A percentile compares a stretch with the other conserved stretches of the same genome.
phyloP scores from a whole-genome alignment of 805 yeast species.

The Kuraishia floccosa region DNA sequence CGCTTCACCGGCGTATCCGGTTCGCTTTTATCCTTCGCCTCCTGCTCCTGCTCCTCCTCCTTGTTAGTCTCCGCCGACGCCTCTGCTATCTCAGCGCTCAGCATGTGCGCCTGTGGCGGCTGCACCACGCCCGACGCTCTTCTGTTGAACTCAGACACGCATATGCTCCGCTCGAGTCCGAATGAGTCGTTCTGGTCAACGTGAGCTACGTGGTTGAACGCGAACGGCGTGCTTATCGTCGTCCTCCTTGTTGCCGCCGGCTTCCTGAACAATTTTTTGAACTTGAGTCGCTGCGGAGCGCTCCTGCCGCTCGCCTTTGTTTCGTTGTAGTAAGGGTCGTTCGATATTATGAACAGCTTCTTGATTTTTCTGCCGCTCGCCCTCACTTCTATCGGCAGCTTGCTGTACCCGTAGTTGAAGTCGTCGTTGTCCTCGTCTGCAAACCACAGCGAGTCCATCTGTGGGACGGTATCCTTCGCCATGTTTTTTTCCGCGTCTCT shows the following conservation, averaged over 20 bases:
- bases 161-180: conserved; percentile 14
- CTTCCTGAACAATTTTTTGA: neutral
- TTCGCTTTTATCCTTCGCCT: neutral
- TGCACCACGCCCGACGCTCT: neutral
- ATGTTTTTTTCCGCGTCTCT: no score
- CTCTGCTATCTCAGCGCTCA: no score
- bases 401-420: neutral
- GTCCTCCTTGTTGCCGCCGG: neutral
- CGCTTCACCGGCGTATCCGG: neutral
- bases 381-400: no score
- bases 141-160: no score
- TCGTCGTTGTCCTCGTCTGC: neutral
- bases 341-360: no score
- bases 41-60: conserved; percentile 1
- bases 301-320: neutral
- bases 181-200: conserved; percentile 15
- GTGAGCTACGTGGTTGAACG: conserved; percentile 20
- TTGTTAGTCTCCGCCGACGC: neutral
- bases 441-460: conserved; percentile 4
- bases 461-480: no score
- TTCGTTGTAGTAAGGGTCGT: no score
- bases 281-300: neutral
- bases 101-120: no score
- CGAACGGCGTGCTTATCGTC: conserved; percentile 19
- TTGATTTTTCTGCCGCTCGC: no score